Percentiles rank a stretch among this genome's conserved stretches.
Evolutionary conservation across 1,139 yeast species (phyloP).

Genomic region (Geotrichum reessii): DNA sequence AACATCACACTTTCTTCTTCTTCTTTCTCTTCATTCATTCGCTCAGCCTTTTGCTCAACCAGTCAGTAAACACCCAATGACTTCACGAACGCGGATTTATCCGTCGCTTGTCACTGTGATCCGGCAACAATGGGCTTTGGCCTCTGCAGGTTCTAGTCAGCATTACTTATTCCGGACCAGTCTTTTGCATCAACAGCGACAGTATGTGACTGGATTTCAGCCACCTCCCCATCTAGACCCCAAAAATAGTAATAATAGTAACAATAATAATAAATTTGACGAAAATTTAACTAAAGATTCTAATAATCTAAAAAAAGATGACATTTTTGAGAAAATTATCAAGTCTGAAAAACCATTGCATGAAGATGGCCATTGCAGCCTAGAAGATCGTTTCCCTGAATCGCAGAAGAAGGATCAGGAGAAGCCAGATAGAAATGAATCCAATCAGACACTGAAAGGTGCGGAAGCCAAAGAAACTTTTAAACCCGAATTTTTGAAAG

Average conservation of each 20-base stretch:
- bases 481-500: constrained; percentile 5
- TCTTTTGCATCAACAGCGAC: background rate
- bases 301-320: background rate
- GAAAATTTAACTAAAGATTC: background rate
- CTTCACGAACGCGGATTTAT: background rate
- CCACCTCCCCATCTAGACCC: background rate
- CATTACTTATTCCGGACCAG: background rate
- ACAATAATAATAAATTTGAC: background rate
- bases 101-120: background rate
- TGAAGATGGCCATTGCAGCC: constrained; percentile 7
- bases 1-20: background rate
- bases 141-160: background rate
- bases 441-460: background rate
- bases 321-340: background rate
- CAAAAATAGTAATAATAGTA: background rate
- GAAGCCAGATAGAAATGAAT: constrained; percentile 2
- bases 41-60: background rate
- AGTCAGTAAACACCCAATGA: background rate
- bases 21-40: background rate
- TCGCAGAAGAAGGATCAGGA: background rate
- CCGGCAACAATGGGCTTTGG: background rate
- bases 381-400: constrained; percentile 3
- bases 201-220: background rate
- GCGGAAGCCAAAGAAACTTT: background rate
- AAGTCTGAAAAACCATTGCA: constrained; percentile 4